These are phyloP conservation scores for Fraxinus albicans DNA, from an alignment of 305 asterid species.

Conservation along the genomic window DNA sequence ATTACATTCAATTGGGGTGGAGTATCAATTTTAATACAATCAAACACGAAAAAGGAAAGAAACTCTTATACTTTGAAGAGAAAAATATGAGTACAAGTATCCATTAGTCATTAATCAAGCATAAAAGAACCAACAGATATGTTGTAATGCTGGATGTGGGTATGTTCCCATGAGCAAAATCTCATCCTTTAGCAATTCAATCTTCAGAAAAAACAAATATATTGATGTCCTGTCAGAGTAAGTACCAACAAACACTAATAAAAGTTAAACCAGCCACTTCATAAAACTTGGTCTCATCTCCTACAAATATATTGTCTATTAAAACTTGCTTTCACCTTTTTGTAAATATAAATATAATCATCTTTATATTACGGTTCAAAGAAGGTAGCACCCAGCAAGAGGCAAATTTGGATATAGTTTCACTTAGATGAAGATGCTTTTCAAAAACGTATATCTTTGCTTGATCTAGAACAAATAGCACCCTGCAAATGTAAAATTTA, in stretches of 20 bases:
- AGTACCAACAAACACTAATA: neutral
- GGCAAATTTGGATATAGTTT: neutral
- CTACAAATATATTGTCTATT: neutral
- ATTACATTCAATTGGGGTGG: neutral
- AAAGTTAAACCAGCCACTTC: neutral
- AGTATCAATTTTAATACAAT: neutral
- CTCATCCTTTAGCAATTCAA: neutral
- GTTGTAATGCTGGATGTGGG: neutral
- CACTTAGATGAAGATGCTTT: neutral
- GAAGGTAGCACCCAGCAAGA: neutral
- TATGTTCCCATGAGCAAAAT: neutral
- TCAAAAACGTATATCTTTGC: neutral
- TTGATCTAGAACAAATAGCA: neutral
- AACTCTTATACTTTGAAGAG: neutral
- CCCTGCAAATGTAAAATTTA: neutral
- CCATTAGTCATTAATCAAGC: neutral
- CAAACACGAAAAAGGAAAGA: neutral
- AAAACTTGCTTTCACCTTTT: neutral
- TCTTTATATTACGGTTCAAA: neutral
- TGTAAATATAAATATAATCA: neutral
- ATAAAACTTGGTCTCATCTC: neutral
- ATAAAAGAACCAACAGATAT: neutral
- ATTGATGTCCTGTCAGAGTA: neutral
- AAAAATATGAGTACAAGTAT: neutral
- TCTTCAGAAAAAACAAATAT: neutral